A percentile compares a stretch with the other conserved stretches of the same genome.
Evolutionary conservation across 2,329 filamentous ascomycete genomes (phyloP).

Genomic region (Cordyceps pruinosa): DNA sequence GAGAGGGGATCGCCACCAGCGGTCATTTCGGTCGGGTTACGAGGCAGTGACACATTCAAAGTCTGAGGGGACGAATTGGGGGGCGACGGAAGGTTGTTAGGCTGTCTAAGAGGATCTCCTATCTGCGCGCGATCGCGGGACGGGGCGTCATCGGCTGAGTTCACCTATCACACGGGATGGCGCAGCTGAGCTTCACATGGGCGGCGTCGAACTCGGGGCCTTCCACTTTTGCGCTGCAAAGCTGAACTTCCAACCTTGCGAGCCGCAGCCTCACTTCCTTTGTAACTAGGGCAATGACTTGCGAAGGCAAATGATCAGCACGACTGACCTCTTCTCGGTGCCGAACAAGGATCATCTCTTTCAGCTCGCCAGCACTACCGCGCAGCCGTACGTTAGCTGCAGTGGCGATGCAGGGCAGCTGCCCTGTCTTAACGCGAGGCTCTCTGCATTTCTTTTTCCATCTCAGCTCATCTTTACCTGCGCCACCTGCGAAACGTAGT

Average conservation of each 20-base stretch:
- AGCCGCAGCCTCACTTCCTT: not conserved
- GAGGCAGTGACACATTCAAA: not conserved
- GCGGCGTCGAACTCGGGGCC: not conserved
- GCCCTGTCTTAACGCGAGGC: not conserved
- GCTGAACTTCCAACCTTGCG: not conserved
- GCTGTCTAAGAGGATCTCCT: not conserved
- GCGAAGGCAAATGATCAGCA: not conserved
- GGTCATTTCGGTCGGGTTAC: not conserved
- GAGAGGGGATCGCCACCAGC: not conserved
- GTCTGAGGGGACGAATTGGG: not conserved
- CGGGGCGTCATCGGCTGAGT: too few species aligned
- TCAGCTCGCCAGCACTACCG: conserved; percentile 3
- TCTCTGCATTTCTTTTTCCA: not conserved
- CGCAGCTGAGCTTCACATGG: not conserved
- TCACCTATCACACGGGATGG: not conserved
- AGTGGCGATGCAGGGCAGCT: not conserved
- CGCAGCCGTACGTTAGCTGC: not conserved
- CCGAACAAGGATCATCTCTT: not conserved
- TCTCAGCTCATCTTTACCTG: not conserved
- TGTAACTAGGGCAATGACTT: not conserved
- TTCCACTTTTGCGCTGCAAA: not conserved
- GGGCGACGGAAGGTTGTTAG: not conserved
- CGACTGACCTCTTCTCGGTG: not conserved
- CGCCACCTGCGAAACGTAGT: not conserved
- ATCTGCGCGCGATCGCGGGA: not conserved